phyloP scores from a whole-genome alignment of 2,329 filamentous ascomycete species.

The Monilinia aucupariae region DNA sequence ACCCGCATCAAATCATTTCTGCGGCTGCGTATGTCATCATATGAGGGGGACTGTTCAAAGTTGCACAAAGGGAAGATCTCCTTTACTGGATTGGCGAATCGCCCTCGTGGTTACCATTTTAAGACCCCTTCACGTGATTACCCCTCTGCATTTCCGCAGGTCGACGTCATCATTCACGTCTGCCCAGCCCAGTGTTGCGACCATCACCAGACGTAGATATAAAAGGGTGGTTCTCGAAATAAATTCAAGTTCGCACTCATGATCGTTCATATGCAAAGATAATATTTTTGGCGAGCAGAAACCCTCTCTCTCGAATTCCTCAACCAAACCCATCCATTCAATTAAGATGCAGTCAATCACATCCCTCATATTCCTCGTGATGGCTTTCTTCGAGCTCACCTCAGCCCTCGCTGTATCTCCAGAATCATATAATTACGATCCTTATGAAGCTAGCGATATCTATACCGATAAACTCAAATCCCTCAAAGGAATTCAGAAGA shows the following conservation, averaged over 20 bases:
- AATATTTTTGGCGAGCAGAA: background rate
- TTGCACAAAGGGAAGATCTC: background rate
- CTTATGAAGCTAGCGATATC: background rate
- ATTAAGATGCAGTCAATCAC: background rate
- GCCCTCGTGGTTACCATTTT: background rate
- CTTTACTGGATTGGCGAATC: background rate
- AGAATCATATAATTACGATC: background rate
- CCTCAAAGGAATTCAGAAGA: background rate
- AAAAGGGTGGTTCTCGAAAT: background rate
- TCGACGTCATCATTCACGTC: constrained; percentile 4
- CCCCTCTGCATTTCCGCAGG: background rate
- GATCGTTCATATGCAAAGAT: background rate
- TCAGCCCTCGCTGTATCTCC: background rate
- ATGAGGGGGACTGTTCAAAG: background rate
- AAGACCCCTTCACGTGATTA: background rate
- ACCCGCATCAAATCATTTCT: background rate
- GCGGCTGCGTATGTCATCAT: background rate
- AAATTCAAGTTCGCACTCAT: background rate
- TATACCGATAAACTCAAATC: background rate
- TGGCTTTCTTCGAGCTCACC: background rate
- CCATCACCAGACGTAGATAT: background rate
- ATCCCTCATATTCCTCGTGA: background rate
- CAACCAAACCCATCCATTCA: background rate
- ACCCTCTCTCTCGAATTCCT: background rate
- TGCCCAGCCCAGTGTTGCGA: background rate